Evolutionary conservation across 345 rosid genomes (phyloP).

Genomic region (thale cress (Arabidopsis thaliana)): DNA sequence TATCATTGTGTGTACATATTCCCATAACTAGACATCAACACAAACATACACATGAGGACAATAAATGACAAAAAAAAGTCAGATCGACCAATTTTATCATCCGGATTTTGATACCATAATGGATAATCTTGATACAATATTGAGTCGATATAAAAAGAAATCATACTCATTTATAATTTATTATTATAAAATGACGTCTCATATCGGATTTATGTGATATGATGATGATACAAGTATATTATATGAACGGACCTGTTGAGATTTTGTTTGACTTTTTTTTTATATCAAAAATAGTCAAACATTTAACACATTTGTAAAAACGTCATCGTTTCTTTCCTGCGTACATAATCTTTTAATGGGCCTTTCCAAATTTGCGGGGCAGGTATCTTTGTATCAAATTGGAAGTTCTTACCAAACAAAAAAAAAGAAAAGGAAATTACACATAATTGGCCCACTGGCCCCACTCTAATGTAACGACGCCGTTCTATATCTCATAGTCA

Average conservation of each 20-base stretch:
- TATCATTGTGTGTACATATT: not conserved
- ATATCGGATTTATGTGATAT: not conserved
- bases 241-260: not conserved
- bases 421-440: too few species aligned
- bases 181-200: slow-evolving; percentile 16
- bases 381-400: not conserved
- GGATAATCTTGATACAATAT: not conserved
- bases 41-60: slow-evolving; percentile 17
- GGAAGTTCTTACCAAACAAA: too few species aligned
- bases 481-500: too few species aligned
- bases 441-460: too few species aligned
- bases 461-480: too few species aligned
- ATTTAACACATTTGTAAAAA: not conserved
- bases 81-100: slow-evolving; percentile 1
- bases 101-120: slow-evolving; percentile 5
- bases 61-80: slow-evolving; percentile 1
- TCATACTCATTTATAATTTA: not conserved
- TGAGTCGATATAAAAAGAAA: not conserved
- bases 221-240: not conserved
- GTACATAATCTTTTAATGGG: not conserved
- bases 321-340: not conserved
- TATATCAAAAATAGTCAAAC: not conserved
- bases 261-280: slow-evolving; percentile 15
- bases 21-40: slow-evolving; percentile 13
- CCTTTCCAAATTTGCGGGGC: not conserved